Base-by-base conservation (phyloP, 2,329 filamentous ascomycete genomes). In the Fusarium falciforme region DNA sequence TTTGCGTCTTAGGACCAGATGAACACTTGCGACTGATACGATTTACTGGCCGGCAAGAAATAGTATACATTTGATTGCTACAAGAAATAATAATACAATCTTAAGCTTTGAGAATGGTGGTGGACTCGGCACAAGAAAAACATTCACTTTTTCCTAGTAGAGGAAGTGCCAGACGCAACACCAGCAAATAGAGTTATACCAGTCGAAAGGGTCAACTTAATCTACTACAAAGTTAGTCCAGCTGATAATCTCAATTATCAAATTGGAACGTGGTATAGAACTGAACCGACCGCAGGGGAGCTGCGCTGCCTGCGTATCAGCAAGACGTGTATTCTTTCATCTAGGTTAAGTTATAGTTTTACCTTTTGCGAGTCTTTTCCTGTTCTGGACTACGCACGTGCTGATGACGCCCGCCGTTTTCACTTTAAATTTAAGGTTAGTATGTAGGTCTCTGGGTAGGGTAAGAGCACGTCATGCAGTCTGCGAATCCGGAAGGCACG, bases 351-450 rank as follows among this genome's bases (percentile, higher is more conserved):
- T 47, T 47, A 27, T 25, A 10, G 22, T 47, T 47, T 47, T 47
- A 6, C 14, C 42, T 27, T 27, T 47, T 31, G 29, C 20, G 10
- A 22, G 8, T 16, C 14, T 52, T 52, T 52, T 52, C 47, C 27
- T 31, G 6, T 52, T 29, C 16, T 31, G 10, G 47, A n/a, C 16
- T 31, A 29, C 25, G 17, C 25, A 31, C 47, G 47, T 29, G 47
- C 27, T 29, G 17, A 20, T 29, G 16, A 31, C 17, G 27, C 17
- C 25, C 47, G 25, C 25, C 47, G 47, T n/a, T 52, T n/a, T 52
- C 27, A 27, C 47, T 31, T 52, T 52, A 52, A 52, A 52, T 52
- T 52, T 52, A 52, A 52, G 47, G 17, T 52, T 52, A 27, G 47
- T 52, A 36, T 36, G 35, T 52, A n/a, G 25, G 47, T 29, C 25